Evolutionary conservation across 495 filamentous ascomycete genomes (phyloP), one percentile per base, ranked within the genome.

Genomic region (Astrothelium subdiscretum): DNA sequence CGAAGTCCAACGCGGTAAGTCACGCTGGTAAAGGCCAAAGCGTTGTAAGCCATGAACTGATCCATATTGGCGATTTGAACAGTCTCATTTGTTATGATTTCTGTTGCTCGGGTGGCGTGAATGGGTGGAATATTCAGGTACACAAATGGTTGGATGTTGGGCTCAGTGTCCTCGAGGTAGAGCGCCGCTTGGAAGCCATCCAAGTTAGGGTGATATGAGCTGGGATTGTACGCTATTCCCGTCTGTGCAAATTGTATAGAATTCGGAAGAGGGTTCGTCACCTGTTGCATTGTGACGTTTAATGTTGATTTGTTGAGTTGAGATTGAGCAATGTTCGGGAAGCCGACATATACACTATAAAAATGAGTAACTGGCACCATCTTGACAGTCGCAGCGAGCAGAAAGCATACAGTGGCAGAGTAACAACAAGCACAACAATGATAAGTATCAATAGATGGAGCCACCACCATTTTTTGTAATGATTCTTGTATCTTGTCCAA

Each of bases 381-480:
- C n/a, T 18, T 60, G 10, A 3, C 61, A 18, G 57, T 24, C 38
- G 31, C 12, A 58, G 31, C 15, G 32, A 31, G 22, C 42, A 27
- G 57, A 48, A 59, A 43, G 83, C 87, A 81, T 81, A 91, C 87
- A 91, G 70, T 52, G 81, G 80, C 29, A 87, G 75, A 1, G 84
- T 75, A 24, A 89, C 76, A 18, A 91, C 70, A 61, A 89, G 75
- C 29, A 86, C 72, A 26, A 81, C 69, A 32, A 79, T 68, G 61
- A 85, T 70, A 66, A 89, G 73, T 31, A 78, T 68, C 63, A 88
- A 78, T 63, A 89, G 67, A 69, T 89, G 81, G 66, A 78, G 72
- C 89, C 87, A 92, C 88, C 88, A 92, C 66, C 82, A 90, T 66
- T 76, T 78, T 71, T 76, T 79, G 60, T 73, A 80, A 62, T 83